Percentiles rank a stretch among this genome's conserved stretches.
These are phyloP conservation scores for Oryza officinalis DNA, from an alignment of 176 grass and related monocot genomes.

Conservation along the genomic window DNA sequence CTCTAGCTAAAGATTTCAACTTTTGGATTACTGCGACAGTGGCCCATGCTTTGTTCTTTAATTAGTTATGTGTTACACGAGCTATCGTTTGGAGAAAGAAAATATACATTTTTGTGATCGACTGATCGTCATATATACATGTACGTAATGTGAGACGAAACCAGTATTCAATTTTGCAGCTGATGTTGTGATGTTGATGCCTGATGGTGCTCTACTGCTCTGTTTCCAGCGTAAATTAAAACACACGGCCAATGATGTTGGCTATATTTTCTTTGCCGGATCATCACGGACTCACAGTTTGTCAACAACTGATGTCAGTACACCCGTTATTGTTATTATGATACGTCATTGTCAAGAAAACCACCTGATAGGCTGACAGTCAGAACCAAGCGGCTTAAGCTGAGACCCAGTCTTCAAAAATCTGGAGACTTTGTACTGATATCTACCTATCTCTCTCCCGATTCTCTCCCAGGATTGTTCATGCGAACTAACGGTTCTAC, in stretches of 20 bases:
- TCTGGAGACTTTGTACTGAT: neutral
- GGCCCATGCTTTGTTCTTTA: too few species aligned
- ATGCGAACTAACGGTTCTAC: neutral
- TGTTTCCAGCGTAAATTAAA: neutral
- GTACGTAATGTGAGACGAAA: too few species aligned
- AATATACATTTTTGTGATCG: neutral
- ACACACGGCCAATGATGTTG: too few species aligned
- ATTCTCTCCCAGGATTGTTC: neutral
- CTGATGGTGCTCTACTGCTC: neutral
- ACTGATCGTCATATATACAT: neutral
- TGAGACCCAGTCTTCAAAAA: neutral
- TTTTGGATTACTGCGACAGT: neutral
- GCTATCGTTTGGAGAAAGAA: neutral
- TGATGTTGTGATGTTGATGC: neutral
- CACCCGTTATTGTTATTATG: neutral
- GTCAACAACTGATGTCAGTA: neutral
- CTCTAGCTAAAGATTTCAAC: neutral
- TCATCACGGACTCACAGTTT: neutral
- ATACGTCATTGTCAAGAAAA: neutral
- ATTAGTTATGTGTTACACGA: neutral
- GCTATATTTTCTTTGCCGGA: neutral
- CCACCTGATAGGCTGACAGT: neutral
- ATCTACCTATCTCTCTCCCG: neutral
- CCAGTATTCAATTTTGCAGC: neutral
- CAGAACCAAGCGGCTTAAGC: neutral